Evolutionary conservation across 495 filamentous ascomycete genomes (phyloP).

Genomic region (Astrocystis sublimbata): DNA sequence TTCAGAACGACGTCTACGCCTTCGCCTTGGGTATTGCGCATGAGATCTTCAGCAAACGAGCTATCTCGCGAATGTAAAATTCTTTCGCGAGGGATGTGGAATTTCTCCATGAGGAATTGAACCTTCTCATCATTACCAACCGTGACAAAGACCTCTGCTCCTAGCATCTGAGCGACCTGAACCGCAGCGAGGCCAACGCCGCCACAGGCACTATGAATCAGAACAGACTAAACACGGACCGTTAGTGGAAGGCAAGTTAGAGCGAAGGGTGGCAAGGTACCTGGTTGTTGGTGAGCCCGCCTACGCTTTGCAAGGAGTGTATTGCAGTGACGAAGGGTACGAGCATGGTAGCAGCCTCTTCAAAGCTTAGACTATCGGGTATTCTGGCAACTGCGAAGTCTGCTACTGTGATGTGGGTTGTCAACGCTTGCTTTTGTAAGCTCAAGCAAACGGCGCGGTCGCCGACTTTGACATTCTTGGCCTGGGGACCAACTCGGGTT

Average conservation of each 20-base stretch:
- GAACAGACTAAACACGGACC: constrained; percentile 44
- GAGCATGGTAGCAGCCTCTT: constrained; percentile 51
- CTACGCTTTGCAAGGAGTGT: constrained; percentile 42
- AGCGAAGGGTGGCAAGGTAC: no score
- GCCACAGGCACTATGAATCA: constrained; percentile 60
- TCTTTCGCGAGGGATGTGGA: constrained; percentile 42
- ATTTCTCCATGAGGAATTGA: constrained; percentile 36
- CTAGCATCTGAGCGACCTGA: constrained; percentile 50
- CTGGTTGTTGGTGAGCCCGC: constrained; percentile 32
- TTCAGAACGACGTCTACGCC: constrained; percentile 61
- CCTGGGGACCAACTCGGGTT: constrained; percentile 39
- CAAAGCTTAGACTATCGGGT: constrained; percentile 39
- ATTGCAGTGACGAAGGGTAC: constrained; percentile 51
- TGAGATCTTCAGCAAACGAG: constrained; percentile 42
- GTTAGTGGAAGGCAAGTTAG: no score
- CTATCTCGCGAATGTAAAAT: constrained; percentile 46
- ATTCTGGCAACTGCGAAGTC: constrained; percentile 35
- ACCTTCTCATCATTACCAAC: constrained; percentile 45
- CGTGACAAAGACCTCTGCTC: constrained; percentile 51
- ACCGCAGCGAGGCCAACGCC: constrained; percentile 63
- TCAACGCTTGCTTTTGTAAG: constrained; percentile 22
- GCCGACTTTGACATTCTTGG: constrained; percentile 38
- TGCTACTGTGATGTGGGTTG: constrained; percentile 27
- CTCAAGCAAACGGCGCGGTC: constrained; percentile 41
- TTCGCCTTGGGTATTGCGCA: constrained; percentile 43